Evolutionary conservation across 2,329 filamentous ascomycete species (phyloP).

Genomic region (Tolypocladium paradoxum): DNA sequence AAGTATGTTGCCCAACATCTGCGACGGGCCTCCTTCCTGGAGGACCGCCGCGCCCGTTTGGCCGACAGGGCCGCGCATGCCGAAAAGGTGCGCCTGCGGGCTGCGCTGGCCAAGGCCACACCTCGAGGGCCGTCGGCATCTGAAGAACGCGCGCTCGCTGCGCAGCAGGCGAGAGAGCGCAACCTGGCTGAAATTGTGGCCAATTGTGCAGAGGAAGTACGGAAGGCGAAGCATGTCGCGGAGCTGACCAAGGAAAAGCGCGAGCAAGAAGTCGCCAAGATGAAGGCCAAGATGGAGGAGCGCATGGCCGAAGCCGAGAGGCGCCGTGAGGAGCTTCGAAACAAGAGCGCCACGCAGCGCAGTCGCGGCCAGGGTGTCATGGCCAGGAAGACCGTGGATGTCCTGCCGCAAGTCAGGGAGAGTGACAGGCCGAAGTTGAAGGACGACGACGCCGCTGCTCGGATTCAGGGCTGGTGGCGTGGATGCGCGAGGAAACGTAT

Average conservation of each 20-base stretch:
- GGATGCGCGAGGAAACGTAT: slow-evolving; percentile 43
- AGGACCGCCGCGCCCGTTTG: slow-evolving; percentile 67
- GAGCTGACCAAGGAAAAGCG: slow-evolving; percentile 73
- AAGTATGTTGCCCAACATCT: slow-evolving; percentile 70
- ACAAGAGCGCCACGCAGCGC: slow-evolving; percentile 40
- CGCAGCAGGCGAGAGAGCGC: slow-evolving; percentile 66
- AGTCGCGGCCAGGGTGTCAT: slow-evolving; percentile 41
- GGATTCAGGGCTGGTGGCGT: slow-evolving; percentile 64
- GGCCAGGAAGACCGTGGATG: slow-evolving; percentile 37
- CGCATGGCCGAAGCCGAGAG: slow-evolving; percentile 67
- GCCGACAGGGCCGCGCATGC: slow-evolving; percentile 73
- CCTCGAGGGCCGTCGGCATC: slow-evolving; percentile 53
- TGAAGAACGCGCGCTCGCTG: slow-evolving; percentile 67
- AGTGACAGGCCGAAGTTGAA: slow-evolving; percentile 34
- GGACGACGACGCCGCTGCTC: slow-evolving; percentile 50
- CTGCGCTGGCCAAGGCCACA: slow-evolving; percentile 61
- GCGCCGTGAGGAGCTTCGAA: slow-evolving; percentile 54
- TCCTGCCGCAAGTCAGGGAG: slow-evolving; percentile 39
- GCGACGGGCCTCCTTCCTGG: slow-evolving; percentile 69
- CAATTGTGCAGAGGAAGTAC: slow-evolving; percentile 72
- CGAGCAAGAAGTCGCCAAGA: slow-evolving; percentile 59
- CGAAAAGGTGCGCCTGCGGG: slow-evolving; percentile 69
- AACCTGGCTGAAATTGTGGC: slow-evolving; percentile 75
- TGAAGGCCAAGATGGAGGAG: slow-evolving; percentile 68
- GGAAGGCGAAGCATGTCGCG: slow-evolving; percentile 71